Conservation (phyloP, 1,284 basidiomycete genomes). For the Malassezia globosa region DNA sequence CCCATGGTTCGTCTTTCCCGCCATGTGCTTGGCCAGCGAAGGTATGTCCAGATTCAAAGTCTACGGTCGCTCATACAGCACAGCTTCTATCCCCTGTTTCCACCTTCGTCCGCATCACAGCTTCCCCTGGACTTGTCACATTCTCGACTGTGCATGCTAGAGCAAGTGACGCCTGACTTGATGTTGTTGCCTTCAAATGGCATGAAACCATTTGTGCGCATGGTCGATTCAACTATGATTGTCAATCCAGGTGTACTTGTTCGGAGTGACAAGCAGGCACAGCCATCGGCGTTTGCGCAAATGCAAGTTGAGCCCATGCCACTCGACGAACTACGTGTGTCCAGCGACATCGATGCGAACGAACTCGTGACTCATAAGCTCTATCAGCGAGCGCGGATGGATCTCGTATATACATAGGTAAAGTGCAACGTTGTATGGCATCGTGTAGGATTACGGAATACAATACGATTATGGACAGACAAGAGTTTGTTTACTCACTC, state of each 20-base stretch:
- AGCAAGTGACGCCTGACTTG: constrained; percentile 58
- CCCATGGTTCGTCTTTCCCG: constrained; percentile 66
- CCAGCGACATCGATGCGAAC: background rate
- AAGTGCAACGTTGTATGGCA: constrained; percentile 7
- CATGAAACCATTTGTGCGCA: constrained; percentile 46
- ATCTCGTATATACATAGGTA: constrained; percentile 18
- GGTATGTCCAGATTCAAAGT: constrained; percentile 58
- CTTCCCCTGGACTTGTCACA: constrained; percentile 34
- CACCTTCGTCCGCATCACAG: constrained; percentile 59
- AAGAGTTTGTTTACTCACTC: constrained; percentile 2
- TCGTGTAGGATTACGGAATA: constrained; percentile 11
- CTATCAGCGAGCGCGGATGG: constrained; percentile 23
- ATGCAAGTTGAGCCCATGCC: constrained; percentile 18
- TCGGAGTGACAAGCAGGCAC: background rate
- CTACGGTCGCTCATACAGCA: background rate
- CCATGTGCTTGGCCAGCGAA: constrained; percentile 71
- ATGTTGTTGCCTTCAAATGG: constrained; percentile 63
- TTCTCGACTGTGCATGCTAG: constrained; percentile 25
- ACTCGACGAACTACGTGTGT: background rate
- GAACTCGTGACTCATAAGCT: constrained; percentile 14
- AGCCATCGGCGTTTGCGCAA: constrained; percentile 1
- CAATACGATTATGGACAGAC: constrained; percentile 1
- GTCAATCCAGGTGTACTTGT: constrained; percentile 55
- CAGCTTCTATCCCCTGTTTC: constrained; percentile 86
- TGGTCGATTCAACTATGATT: constrained; percentile 57